Conservation (phyloP, 306 rosid species). For the Vicia sativa region DNA sequence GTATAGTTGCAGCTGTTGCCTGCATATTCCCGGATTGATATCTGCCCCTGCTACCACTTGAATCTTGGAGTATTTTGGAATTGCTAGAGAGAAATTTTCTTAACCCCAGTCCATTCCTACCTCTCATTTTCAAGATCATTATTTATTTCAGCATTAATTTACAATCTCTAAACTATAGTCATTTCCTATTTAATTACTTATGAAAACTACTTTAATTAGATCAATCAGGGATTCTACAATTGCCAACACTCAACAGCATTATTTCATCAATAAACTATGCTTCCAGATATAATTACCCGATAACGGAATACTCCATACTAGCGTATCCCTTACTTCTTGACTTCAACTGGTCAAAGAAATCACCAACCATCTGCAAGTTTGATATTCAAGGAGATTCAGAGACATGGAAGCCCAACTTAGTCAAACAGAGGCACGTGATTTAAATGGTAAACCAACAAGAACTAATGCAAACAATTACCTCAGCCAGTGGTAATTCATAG, state of each 20-base stretch:
- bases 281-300: constrained; percentile 60
- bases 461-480: constrained; percentile 53
- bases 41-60: constrained; percentile 8
- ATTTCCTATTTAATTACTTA: constrained; percentile 22
- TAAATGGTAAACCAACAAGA: constrained; percentile 26
- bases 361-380: constrained; percentile 70
- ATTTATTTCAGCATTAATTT: not conserved
- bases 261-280: constrained; percentile 31
- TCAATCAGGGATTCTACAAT: constrained; percentile 1
- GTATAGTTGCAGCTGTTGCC: constrained; percentile 13
- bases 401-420: constrained; percentile 25
- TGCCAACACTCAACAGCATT: constrained; percentile 9
- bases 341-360: constrained; percentile 95
- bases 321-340: constrained; percentile 97
- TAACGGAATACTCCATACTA: constrained; percentile 85
- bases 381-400: constrained; percentile 37
- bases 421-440: constrained; percentile 14
- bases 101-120: constrained; percentile 9
- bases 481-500: constrained; percentile 84
- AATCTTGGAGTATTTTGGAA: constrained; percentile 1
- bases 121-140: not conserved
- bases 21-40: not conserved
- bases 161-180: constrained; percentile 9
- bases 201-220: constrained; percentile 12
- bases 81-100: constrained; percentile 2